Base-by-base conservation (phyloP, 768 basidiomycete genomes). In the Trametes villosa region DNA sequence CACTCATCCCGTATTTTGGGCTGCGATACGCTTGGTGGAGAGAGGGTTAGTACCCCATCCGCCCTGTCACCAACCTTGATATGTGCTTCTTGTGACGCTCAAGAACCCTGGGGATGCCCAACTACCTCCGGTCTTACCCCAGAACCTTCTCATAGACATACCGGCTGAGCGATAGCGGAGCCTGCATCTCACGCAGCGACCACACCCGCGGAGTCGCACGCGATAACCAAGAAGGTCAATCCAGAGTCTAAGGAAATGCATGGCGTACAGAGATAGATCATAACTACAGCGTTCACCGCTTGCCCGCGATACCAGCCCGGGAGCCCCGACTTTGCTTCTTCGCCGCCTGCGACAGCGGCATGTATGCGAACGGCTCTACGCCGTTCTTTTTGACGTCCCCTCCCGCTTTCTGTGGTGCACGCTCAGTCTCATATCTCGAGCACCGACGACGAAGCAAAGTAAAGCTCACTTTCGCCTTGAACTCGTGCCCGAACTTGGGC, bases 281-380 rank as follows among this genome's bases (percentile, higher is more conserved):
- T 31, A n/a, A 31, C 49, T 38, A 57, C 45, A 45, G 50, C 40
- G 36, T 49, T 78, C 70, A 88, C 65, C 80, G 78, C 71, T 86
- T 92, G 60, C 86, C 82, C 58, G 84, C 76, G 68, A 92, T 83
- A 22, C 88, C 86, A 31, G 85, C 81, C 45, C 74, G 73, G 40
- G 75, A 72, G 9, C 76, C 75, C 18, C 81, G 65, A 53, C 75
- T 83, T 60, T 79, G 79, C 62, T 82, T 84, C 76, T 91, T 93
- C 38, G 90, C 86, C 48, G 92, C 92, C 71, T 95, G 89, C 22
- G 86, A 84, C 53, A 99, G 78, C 8, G 93, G 79, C 33, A 99
- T 72, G 73, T 98, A 99, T 18, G 93, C 94, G 72, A 94, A 98
- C 4, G 97, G 97, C 71, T 97, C 95, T 53, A 93, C 74, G 17